Evolutionary conservation across 2,329 filamentous ascomycete species (phyloP).

Genomic region (Fusarium gaditjirri): DNA sequence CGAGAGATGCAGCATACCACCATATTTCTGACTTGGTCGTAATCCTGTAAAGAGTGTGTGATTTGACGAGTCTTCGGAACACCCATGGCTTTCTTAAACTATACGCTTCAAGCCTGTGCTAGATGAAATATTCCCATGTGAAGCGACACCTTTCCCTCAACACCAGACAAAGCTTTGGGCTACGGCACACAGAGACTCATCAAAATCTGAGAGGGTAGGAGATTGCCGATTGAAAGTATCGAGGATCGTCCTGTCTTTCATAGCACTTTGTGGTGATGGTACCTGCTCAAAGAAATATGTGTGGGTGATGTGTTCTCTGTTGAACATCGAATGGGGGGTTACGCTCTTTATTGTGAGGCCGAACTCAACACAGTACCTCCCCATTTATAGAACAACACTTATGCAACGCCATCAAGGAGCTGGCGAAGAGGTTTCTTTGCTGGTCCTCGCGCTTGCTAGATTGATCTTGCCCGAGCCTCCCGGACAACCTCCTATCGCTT

Average conservation of each 20-base stretch:
- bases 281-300: neutral
- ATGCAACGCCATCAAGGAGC: neutral
- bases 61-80: fast-evolving
- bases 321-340: neutral
- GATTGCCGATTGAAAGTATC: neutral
- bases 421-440: neutral
- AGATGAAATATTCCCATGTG: neutral
- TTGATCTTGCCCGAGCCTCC: neutral
- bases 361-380: neutral
- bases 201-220: neutral
- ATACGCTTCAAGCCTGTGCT: no score
- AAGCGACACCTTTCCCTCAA: neutral
- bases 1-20: neutral
- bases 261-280: neutral
- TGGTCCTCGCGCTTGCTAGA: neutral
- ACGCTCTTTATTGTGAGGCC: neutral
- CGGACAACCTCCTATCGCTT: neutral
- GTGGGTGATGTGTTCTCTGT: neutral
- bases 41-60: neutral
- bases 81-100: no score
- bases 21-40: neutral
- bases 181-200: neutral
- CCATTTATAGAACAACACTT: neutral
- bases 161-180: neutral
- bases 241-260: neutral